Evolutionary conservation across 2,329 filamentous ascomycete genomes (phyloP), one percentile per base, ranked within the genome.

Genomic region (Pseudogymnoascus sp.): DNA sequence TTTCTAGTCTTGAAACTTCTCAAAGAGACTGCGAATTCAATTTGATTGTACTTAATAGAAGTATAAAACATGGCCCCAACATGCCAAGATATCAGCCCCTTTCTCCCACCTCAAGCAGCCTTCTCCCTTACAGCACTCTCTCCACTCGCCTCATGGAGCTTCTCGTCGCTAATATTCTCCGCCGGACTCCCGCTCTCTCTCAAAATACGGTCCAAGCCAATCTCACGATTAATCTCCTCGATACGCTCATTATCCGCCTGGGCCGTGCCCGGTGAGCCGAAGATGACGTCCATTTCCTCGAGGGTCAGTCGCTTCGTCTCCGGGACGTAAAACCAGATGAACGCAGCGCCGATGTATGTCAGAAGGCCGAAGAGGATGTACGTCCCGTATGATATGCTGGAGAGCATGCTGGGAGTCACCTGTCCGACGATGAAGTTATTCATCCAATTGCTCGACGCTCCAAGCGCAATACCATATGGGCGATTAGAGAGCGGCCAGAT

Each of bases 401-500:
- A 77, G 1, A 91, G 76, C 82, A 90, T 86, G 64, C 88, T 83
- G 0, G 88, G 88, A 0, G 88, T 90, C 10, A 89, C 83, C 69
- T 89, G 86, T 0, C 86, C 87, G 23, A 90, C 84, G 62, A 89
- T 79, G 65, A 79, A 82, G 66, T 82, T 82, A 70, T 79, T 84
- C 81, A 85, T 85, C 82, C 84, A 87, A 72, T 87, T 88, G 68
- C 80, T 82, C 2, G 82, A 84, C 1, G 86, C 87, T 14, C 87
- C 88, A 0, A 92, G 77, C 0, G 88, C 81, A 11, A 89, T 87
- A 42, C 89, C 89, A 65, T 91, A 89, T 0, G 89, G 83, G 1
- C 88, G 82, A 8, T 85, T 85, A 64, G 83, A 86, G 4, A 91
- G 75, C 0, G 89, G 89, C 85, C 87, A 92, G 44, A 92, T 84